Conservation (phyloP, 768 basidiomycete species). For the Hygrocybe coccinea region DNA sequence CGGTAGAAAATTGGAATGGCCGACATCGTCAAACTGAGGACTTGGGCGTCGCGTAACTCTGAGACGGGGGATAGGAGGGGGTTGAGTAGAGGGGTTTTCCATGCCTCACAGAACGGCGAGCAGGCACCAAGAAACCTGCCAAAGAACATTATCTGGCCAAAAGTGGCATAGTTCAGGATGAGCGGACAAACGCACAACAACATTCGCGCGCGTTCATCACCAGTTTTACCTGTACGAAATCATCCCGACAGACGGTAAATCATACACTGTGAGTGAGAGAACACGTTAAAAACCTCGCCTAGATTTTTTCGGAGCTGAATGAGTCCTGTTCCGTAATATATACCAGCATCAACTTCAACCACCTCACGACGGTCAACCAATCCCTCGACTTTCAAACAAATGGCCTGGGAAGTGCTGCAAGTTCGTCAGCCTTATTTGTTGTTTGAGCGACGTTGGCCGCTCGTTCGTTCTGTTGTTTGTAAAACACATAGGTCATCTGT, state of each 20-base stretch:
- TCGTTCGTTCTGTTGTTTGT: constrained; percentile 18
- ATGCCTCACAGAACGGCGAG: not conserved
- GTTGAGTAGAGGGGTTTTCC: not conserved
- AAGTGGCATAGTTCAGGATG: too few species aligned
- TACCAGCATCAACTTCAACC: too few species aligned
- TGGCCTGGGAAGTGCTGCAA: constrained; percentile 24
- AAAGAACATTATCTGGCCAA: not conserved
- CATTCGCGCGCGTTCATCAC: too few species aligned
- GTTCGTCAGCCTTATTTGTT: constrained; percentile 23
- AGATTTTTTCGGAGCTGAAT: too few species aligned
- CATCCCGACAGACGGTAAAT: too few species aligned
- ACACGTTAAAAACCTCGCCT: too few species aligned
- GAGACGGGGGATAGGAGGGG: constrained; percentile 13
- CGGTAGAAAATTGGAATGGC: constrained; percentile 2
- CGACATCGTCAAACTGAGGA: constrained; percentile 5
- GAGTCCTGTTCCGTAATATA: too few species aligned
- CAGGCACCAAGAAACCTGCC: not conserved
- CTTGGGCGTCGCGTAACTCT: constrained; percentile 8
- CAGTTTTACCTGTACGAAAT: too few species aligned
- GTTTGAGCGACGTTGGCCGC: constrained; percentile 12
- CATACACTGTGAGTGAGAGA: too few species aligned
- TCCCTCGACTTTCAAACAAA: not conserved
- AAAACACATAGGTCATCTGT: constrained; percentile 51
- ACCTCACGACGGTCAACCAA: not conserved
- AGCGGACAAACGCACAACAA: too few species aligned